A percentile compares a stretch with the other conserved stretches of the same genome.
phyloP scores from a whole-genome alignment of 2,329 filamentous ascomycete genomes.

The Claviceps cyperi region DNA sequence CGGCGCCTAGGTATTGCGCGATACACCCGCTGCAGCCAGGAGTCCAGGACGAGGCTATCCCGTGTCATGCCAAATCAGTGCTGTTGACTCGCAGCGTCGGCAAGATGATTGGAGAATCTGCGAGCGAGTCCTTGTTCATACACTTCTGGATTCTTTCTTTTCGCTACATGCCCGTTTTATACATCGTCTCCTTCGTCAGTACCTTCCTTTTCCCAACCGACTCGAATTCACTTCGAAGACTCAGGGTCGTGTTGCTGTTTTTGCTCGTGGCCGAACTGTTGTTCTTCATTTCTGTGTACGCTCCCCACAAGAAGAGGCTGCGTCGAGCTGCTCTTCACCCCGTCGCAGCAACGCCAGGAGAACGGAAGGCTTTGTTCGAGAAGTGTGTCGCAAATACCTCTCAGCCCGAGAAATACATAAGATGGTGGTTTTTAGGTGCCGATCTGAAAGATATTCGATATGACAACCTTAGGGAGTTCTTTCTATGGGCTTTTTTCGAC shows the following conservation, averaged over 20 bases:
- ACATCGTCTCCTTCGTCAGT: constrained; percentile 17
- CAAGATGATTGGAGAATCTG: constrained; percentile 24
- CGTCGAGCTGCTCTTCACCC: constrained; percentile 25
- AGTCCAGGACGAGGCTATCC: background rate
- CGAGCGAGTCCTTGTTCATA: constrained; percentile 28
- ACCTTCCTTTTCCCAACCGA: constrained; percentile 7
- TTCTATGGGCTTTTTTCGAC: constrained; percentile 55
- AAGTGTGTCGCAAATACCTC: constrained; percentile 40
- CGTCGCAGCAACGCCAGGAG: constrained; percentile 23
- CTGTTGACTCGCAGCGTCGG: background rate
- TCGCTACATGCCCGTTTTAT: constrained; percentile 28
- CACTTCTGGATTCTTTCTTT: constrained; percentile 28
- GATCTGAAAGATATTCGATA: constrained; percentile 39
- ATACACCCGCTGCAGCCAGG: background rate
- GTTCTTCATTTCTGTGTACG: constrained; percentile 29
- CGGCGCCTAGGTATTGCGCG: background rate
- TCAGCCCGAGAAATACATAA: constrained; percentile 41
- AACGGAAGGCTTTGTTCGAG: constrained; percentile 41
- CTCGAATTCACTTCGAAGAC: background rate
- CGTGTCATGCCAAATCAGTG: background rate
- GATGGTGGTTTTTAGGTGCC: constrained; percentile 52
- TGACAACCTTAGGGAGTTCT: constrained; percentile 55
- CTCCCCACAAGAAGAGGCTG: constrained; percentile 27
- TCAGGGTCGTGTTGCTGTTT: constrained; percentile 11
- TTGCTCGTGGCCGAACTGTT: constrained; percentile 25